Evolutionary conservation across 106 monocot genomes (phyloP).

Genomic region (Dendrobium chrysotoxum): DNA sequence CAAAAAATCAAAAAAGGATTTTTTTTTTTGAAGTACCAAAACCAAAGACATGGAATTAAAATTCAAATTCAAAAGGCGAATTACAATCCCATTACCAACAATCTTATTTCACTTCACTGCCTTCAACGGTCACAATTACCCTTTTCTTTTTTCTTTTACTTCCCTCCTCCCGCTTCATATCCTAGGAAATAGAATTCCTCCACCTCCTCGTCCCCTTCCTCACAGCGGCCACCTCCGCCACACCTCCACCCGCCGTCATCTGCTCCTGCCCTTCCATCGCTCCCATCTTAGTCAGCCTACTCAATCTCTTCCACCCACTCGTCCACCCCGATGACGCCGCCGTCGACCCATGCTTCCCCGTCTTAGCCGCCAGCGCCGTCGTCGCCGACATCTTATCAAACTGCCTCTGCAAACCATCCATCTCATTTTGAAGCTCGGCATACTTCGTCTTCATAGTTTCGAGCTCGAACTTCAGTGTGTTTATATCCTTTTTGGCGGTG

Average conservation of each 20-base stretch:
- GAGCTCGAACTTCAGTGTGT: constrained; percentile 90
- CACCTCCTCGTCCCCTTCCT: constrained; percentile 75
- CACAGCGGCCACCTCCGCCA: constrained; percentile 5
- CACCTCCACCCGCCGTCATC: constrained; percentile 4
- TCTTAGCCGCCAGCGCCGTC: not conserved
- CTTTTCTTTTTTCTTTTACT: too few relatives aligned
- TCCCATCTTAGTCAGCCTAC: constrained; percentile 53
- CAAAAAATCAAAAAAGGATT: too few relatives aligned
- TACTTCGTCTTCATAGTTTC: constrained; percentile 94
- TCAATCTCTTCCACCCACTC: constrained; percentile 74
- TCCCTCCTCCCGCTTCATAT: not conserved
- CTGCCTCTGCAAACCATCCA: constrained; percentile 76
- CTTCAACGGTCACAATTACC: not conserved
- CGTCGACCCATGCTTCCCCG: constrained; percentile 22
- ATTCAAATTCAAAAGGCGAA: constrained; percentile 1
- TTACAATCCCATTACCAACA: not conserved
- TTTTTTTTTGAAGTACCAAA: too few relatives aligned
- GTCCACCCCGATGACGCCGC: constrained; percentile 30
- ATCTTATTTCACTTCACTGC: not conserved
- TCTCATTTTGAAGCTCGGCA: constrained; percentile 73
- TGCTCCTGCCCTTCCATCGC: constrained; percentile 21
- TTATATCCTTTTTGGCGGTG: constrained; percentile 85
- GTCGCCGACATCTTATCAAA: constrained; percentile 49
- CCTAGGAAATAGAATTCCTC: constrained; percentile 90
- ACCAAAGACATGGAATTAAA: not conserved